phyloP scores from a whole-genome alignment of 108 stramenopile genomes.

The Ochromonas danica region DNA sequence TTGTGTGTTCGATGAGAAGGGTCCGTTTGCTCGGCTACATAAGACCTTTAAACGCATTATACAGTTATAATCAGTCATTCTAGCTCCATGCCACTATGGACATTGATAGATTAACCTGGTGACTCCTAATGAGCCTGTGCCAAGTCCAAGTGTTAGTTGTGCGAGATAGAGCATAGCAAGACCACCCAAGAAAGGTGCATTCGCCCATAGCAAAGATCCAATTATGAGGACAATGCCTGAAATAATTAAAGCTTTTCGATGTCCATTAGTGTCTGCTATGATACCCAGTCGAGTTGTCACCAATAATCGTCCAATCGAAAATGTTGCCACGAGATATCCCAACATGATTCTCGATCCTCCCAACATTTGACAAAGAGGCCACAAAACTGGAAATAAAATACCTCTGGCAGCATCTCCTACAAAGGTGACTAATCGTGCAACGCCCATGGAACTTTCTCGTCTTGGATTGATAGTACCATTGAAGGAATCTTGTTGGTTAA shows the following conservation, averaged over 20 bases:
- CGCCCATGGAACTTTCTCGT: background rate
- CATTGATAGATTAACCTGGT: no score
- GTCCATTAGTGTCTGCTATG: conserved; percentile 68
- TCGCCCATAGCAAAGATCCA: conserved; percentile 74
- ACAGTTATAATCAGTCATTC: no score
- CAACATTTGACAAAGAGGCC: conserved; percentile 73
- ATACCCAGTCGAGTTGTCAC: conserved; percentile 74
- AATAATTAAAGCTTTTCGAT: conserved; percentile 67
- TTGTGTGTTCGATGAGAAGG: conserved; percentile 76
- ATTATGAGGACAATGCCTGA: conserved; percentile 62
- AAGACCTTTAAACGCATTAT: no score
- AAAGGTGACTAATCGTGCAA: conserved; percentile 36
- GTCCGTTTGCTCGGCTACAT: conserved; percentile 85
- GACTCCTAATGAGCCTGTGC: conserved; percentile 87
- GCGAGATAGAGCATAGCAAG: conserved; percentile 56
- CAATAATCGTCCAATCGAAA: conserved; percentile 81
- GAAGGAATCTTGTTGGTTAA: no score
- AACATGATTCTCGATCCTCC: conserved; percentile 72
- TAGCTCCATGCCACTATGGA: no score
- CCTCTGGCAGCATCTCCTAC: conserved; percentile 90
- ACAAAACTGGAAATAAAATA: conserved; percentile 86
- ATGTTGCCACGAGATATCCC: conserved; percentile 82
- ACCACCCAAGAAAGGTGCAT: background rate
- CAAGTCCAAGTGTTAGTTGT: conserved; percentile 79
- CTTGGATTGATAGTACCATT: no score